Evolutionary conservation across 257 asterid genomes (phyloP).

Genomic region (Mitragyna speciosa): DNA sequence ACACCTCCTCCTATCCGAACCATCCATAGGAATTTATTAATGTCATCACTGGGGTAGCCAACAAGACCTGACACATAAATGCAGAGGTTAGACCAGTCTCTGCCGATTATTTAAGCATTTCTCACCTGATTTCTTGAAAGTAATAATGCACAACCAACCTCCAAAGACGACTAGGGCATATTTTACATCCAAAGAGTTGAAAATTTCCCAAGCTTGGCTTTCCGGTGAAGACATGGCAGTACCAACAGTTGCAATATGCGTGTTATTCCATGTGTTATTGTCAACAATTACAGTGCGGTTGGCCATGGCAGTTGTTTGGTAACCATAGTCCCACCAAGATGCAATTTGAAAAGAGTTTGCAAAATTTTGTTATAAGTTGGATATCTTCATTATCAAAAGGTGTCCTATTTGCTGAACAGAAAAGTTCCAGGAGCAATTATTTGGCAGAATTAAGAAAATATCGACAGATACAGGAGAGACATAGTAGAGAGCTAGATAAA

Average conservation of each 20-base stretch:
- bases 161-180: slow-evolving; percentile 98
- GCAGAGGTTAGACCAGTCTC: slow-evolving; percentile 27
- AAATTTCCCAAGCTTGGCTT: slow-evolving; percentile 97
- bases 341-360: slow-evolving; percentile 70
- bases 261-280: slow-evolving; percentile 98
- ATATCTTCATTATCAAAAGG: neutral
- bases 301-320: slow-evolving; percentile 99
- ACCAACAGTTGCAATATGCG: slow-evolving; percentile 98
- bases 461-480: neutral
- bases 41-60: slow-evolving; percentile 98
- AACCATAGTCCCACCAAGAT: slow-evolving; percentile 99
- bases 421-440: neutral
- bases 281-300: slow-evolving; percentile 98
- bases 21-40: slow-evolving; percentile 98
- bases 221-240: slow-evolving; percentile 99
- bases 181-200: slow-evolving; percentile 92
- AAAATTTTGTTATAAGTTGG: slow-evolving; percentile 2
- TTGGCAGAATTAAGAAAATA: neutral
- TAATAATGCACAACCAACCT: slow-evolving; percentile 55
- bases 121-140: neutral
- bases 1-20: slow-evolving; percentile 99
- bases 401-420: neutral
- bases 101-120: neutral
- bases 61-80: slow-evolving; percentile 71
- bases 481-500: neutral